Evolutionary conservation across 2,329 filamentous ascomycete species (phyloP), one percentile per base, ranked within the genome.

Genomic region (Colletotrichum limetticola): DNA sequence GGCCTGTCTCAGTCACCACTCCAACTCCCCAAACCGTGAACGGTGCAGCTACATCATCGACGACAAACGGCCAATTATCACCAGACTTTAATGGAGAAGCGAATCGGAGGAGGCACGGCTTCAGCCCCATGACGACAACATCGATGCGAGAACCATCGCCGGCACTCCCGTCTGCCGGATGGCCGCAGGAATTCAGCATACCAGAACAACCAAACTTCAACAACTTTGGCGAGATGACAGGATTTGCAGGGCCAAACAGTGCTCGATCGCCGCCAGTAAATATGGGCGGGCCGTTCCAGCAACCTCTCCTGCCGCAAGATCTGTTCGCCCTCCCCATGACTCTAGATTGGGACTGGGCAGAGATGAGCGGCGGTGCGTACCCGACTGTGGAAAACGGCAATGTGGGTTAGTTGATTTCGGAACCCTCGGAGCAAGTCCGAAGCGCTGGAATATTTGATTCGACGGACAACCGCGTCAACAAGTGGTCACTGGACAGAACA

Each of bases 261-360:
- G 75, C 83, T 68, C 79, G 80, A 68, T 87, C 82, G 69, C 81
- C 81, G 37, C 80, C 81, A 14, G 69, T 77, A 52, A 72, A 81
- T 60, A 74, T 79, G 56, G 72, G 72, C 19, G 74, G 78, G 7
- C 75, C 77, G 7, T 95, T 95, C 79, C 93, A 95, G 78, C 94
- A 97, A 76, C 95, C 95, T 0, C 93, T 98, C 78, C 91, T 98
- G 26, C 96, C 97, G 5, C 95, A 96, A 78, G 97, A 98, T 83
- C 83, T 98, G 30, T 99, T 97, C 91, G 93, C 96, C 81, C 92
- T 98, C 90, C 95, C 96, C 1, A 97, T 98, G 92, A 97, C 94
- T 3, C 88, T 98, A 26, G 96, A 98, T 80, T 98, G 95, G 95
- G 95, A 90, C 78, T 92, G 90, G 89, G 90, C 90, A 1, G 90